Percentiles rank a stretch among this genome's conserved stretches.
Evolutionary conservation across 768 basidiomycete genomes (phyloP).

Genomic region (Leccinum longicurvipes): DNA sequence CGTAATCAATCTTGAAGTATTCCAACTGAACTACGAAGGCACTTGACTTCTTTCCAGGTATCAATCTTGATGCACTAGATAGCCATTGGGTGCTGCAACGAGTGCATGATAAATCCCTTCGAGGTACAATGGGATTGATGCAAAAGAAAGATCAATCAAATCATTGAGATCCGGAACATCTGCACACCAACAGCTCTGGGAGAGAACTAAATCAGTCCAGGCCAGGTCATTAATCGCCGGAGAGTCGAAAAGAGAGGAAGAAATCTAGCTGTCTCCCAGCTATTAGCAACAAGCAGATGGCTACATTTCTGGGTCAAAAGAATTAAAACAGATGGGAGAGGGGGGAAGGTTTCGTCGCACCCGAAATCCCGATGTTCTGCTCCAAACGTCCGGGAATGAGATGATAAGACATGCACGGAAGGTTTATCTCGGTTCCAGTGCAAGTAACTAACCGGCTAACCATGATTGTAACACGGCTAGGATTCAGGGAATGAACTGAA

Average conservation of each 20-base stretch:
- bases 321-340: background rate
- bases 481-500: constrained; percentile 10
- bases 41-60: background rate
- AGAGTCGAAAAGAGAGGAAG: background rate
- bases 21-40: background rate
- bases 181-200: background rate
- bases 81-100: background rate
- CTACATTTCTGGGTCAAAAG: background rate
- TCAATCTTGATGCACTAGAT: background rate
- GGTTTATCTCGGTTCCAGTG: background rate
- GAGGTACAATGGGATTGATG: background rate
- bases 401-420: background rate
- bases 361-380: background rate
- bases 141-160: background rate
- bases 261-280: background rate
- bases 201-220: background rate
- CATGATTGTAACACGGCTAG: background rate
- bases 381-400: background rate
- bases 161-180: background rate
- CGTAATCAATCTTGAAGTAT: background rate
- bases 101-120: background rate
- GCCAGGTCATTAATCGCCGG: background rate
- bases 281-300: background rate
- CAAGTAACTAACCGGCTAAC: too few relatives aligned
- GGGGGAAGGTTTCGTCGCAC: background rate